Evolutionary conservation across 345 rosid genomes (phyloP).

Genomic region (Abelmoschus esculentus): DNA sequence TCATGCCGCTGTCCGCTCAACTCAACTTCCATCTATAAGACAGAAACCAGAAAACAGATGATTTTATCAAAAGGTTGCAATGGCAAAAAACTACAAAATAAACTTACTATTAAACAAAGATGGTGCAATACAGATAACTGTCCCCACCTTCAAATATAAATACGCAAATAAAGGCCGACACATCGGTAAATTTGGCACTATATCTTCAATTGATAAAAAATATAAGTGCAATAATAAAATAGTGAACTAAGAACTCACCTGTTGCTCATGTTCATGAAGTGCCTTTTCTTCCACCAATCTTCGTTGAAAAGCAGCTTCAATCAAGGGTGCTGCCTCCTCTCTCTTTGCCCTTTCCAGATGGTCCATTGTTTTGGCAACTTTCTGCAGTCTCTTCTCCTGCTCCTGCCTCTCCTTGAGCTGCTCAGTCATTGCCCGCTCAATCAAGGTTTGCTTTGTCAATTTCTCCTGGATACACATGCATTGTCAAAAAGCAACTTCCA

Average conservation of each 20-base stretch:
- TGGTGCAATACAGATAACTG: too few species aligned
- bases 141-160: neutral
- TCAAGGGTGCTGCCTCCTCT: constrained; percentile 85
- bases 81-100: neutral
- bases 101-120: too few species aligned
- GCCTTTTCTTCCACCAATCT: constrained; percentile 77
- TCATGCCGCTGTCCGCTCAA: constrained; percentile 84
- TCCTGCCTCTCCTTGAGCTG: constrained; percentile 95
- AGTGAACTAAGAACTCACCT: constrained; percentile 31
- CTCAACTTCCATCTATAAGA: constrained; percentile 69
- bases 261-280: constrained; percentile 80
- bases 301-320: constrained; percentile 83
- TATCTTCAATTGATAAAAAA: neutral
- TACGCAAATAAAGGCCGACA: neutral
- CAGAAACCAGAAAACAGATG: neutral
- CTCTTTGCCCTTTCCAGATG: constrained; percentile 93
- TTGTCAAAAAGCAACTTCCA: constrained; percentile 14
- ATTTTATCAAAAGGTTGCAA: neutral
- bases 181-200: neutral
- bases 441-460: constrained; percentile 63
- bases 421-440: constrained; percentile 75
- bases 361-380: constrained; percentile 85
- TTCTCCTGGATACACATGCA: constrained; percentile 47
- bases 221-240: neutral
- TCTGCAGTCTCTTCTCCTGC: constrained; percentile 87